A percentile compares a stretch with the other conserved stretches of the same genome.
Evolutionary conservation across 371 early-diverging fungal species (phyloP).

Genomic region (Nematocida ausubeli): DNA sequence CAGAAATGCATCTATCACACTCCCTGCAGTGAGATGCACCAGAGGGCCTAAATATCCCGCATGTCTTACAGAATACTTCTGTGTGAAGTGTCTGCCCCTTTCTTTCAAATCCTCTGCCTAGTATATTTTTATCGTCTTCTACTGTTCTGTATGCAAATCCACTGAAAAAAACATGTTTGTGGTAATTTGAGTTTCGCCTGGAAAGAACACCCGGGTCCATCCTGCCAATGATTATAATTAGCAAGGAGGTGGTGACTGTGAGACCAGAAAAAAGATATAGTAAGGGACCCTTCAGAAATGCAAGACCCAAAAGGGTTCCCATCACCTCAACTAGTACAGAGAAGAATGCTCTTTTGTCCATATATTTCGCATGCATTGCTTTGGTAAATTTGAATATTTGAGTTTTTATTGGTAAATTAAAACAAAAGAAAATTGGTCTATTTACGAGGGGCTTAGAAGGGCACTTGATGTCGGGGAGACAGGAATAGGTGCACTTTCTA

Average conservation of each 20-base stretch:
- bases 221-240: neutral
- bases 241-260: neutral
- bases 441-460: conserved; percentile 6
- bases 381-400: conserved; percentile 27
- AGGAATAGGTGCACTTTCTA: neutral
- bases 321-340: neutral
- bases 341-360: neutral
- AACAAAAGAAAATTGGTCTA: neutral
- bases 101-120: conserved; percentile 17
- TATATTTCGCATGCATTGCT: neutral
- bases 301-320: neutral
- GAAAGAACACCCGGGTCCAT: conserved; percentile 39
- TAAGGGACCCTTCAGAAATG: neutral
- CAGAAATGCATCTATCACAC: conserved; percentile 62
- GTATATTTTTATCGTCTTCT: neutral
- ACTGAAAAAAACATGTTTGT: neutral
- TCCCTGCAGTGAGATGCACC: conserved; percentile 63
- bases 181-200: conserved; percentile 19
- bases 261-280: neutral
- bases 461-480: neutral
- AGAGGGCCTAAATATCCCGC: conserved; percentile 58
- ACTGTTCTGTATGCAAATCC: neutral
- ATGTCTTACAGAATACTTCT: conserved; percentile 60
- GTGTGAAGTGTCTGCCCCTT: neutral
- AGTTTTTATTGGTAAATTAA: conserved; percentile 27